These are phyloP conservation scores for Aspergillus biplanus DNA, from an alignment of 495 filamentous ascomycete genomes.

Conservation along the genomic window DNA sequence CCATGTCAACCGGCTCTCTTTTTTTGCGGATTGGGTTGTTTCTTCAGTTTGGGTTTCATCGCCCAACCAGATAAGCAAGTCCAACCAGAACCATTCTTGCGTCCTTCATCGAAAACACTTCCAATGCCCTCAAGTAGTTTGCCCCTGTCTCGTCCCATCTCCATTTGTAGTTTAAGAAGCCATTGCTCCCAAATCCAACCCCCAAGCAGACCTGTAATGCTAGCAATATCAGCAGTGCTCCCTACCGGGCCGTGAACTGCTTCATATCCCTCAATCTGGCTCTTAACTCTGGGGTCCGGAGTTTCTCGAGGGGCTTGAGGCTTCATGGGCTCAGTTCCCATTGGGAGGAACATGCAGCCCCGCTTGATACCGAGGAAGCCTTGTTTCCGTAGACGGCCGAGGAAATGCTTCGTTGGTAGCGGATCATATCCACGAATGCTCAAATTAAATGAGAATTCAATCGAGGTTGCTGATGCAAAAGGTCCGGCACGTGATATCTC, in stretches of 20 bases:
- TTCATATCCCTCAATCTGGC: slow-evolving; percentile 51
- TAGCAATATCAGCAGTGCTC: slow-evolving; percentile 72
- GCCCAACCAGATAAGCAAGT: slow-evolving; percentile 86
- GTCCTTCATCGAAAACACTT: slow-evolving; percentile 81
- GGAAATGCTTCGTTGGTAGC: slow-evolving; percentile 74
- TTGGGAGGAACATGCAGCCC: slow-evolving; percentile 87
- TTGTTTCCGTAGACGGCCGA: slow-evolving; percentile 69
- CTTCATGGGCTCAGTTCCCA: slow-evolving; percentile 66
- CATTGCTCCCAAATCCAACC: slow-evolving; percentile 96
- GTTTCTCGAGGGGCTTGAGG: slow-evolving; percentile 50
- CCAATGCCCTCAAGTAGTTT: slow-evolving; percentile 76
- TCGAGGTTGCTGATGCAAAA: slow-evolving; percentile 73
- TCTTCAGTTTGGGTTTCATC: slow-evolving; percentile 69
- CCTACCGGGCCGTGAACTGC: slow-evolving; percentile 72
- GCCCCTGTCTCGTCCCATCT: slow-evolving; percentile 71
- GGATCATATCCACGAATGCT: slow-evolving; percentile 88
- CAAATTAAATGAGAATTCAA: slow-evolving; percentile 88
- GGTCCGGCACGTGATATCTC: slow-evolving; percentile 84
- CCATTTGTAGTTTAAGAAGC: slow-evolving; percentile 83
- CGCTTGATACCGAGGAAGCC: slow-evolving; percentile 82
- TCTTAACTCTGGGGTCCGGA: slow-evolving; percentile 57
- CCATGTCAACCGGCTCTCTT: slow-evolving; percentile 4
- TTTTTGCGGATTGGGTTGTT: slow-evolving; percentile 11
- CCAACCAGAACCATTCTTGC: slow-evolving; percentile 79
- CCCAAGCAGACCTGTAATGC: slow-evolving; percentile 78